phyloP scores from a whole-genome alignment of 805 yeast genomes.

The Cyberlindnera lachancei region DNA sequence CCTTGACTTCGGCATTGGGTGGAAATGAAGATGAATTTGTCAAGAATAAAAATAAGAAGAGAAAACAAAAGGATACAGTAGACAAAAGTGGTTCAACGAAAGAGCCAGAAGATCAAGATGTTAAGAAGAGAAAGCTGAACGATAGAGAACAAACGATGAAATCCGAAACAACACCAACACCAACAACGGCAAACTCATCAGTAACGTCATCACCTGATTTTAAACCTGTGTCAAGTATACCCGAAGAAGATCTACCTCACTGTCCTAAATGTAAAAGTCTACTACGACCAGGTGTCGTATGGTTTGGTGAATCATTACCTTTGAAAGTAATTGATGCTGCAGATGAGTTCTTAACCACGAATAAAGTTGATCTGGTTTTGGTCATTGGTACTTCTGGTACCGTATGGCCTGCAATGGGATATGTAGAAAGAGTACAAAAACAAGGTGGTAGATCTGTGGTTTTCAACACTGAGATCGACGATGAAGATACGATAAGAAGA shows the following conservation, averaged over 20 bases:
- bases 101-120: no score
- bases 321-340: conserved; percentile 53
- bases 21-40: conserved; percentile 32
- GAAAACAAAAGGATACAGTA: conserved; percentile 2
- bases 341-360: conserved; percentile 55
- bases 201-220: conserved; percentile 34
- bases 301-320: conserved; percentile 91
- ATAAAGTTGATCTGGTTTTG: conserved; percentile 60
- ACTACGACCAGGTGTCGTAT: conserved; percentile 83
- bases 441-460: conserved; percentile 81
- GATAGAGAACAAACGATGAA: no score
- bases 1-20: conserved; percentile 48
- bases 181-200: conserved; percentile 6
- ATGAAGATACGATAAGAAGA: conserved; percentile 32
- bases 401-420: conserved; percentile 91
- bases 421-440: conserved; percentile 65
- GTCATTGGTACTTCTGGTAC: conserved; percentile 83
- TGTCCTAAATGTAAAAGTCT: conserved; percentile 72
- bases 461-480: conserved; percentile 60
- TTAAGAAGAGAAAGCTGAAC: conserved; percentile 9
- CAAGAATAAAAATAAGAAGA: conserved; percentile 10
- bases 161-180: conserved; percentile 5
- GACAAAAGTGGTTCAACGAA: conserved; percentile 8
- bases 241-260: conserved; percentile 50
- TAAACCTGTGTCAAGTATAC: conserved; percentile 40